A percentile compares a stretch with the other conserved stretches of the same genome.
Evolutionary conservation across 2,329 filamentous ascomycete genomes (phyloP).

Genomic region (Monosporascus sp.): DNA sequence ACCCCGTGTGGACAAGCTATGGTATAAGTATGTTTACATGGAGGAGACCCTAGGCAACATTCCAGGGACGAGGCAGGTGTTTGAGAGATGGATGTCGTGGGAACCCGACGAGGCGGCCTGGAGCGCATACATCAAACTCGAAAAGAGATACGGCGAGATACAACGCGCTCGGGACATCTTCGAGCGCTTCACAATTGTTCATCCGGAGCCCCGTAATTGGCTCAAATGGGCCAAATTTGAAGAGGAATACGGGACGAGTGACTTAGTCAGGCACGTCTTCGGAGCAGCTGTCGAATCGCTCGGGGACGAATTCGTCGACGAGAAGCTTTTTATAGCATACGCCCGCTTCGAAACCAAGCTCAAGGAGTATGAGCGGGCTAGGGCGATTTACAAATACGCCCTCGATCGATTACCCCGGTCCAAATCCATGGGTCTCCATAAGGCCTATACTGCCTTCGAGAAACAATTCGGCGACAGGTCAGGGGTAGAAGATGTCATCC

Average conservation of each 20-base stretch:
- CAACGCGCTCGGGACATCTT: slow-evolving; percentile 89
- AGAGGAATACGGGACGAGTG: slow-evolving; percentile 89
- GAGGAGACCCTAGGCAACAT: slow-evolving; percentile 97
- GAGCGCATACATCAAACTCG: slow-evolving; percentile 93
- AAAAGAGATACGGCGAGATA: slow-evolving; percentile 91
- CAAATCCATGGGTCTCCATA: slow-evolving; percentile 79
- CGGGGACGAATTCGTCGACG: slow-evolving; percentile 93
- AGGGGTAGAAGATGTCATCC: slow-evolving; percentile 89
- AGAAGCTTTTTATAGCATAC: slow-evolving; percentile 91
- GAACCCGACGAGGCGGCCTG: slow-evolving; percentile 94
- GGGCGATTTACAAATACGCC: slow-evolving; percentile 96
- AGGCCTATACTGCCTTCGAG: slow-evolving; percentile 94
- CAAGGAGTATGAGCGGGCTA: slow-evolving; percentile 88
- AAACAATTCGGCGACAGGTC: slow-evolving; percentile 95
- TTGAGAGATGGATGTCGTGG: slow-evolving; percentile 98
- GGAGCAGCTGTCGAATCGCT: slow-evolving; percentile 82
- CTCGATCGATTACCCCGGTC: slow-evolving; percentile 87
- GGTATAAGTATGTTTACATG: slow-evolving; percentile 99
- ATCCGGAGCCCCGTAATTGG: slow-evolving; percentile 94
- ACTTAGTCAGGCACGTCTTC: slow-evolving; percentile 88
- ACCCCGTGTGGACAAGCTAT: slow-evolving; percentile 89
- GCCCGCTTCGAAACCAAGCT: slow-evolving; percentile 92
- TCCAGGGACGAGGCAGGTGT: slow-evolving; percentile 85
- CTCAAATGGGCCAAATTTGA: slow-evolving; percentile 99
- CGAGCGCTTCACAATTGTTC: slow-evolving; percentile 82